These are phyloP conservation scores for Penicillium silybi DNA, from an alignment of 495 filamentous ascomycete genomes.

Conservation along the genomic window DNA sequence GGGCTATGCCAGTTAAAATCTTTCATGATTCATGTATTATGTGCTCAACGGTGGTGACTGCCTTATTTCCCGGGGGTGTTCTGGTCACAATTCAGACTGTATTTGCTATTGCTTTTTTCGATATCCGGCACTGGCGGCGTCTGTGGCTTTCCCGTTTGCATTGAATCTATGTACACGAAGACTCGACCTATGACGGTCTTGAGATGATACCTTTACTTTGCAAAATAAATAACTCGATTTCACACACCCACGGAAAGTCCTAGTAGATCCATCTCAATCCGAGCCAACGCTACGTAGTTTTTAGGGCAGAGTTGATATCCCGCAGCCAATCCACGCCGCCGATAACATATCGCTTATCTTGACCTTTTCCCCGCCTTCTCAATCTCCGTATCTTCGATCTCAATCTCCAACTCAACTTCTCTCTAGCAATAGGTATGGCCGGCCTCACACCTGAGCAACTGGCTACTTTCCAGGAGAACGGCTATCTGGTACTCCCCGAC, in stretches of 20 bases:
- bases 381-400: neutral
- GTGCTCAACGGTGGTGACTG: neutral
- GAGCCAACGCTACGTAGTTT: neutral
- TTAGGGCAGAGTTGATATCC: neutral
- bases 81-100: conserved; percentile 9
- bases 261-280: neutral
- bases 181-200: neutral
- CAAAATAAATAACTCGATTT: neutral
- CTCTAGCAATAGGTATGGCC: conserved; percentile 18
- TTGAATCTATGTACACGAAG: conserved; percentile 13
- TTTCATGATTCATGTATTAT: conserved; percentile 10
- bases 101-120: conserved; percentile 13
- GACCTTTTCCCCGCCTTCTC: conserved; percentile 2
- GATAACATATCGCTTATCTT: conserved; percentile 8
- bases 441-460: conserved; percentile 73
- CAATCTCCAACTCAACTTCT: neutral
- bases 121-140: conserved; percentile 22
- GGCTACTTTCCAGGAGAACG: conserved; percentile 67
- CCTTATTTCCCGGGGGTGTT: conserved; percentile 5
- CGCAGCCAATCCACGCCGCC: neutral
- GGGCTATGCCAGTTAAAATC: conserved; percentile 31
- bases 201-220: conserved; percentile 13
- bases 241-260: too few relatives aligned
- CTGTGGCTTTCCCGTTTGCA: conserved; percentile 1
- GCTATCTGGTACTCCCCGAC: conserved; percentile 83